Evolutionary conservation across 2,329 filamentous ascomycete species (phyloP), one percentile per base, ranked within the genome.

Genomic region (Ophiostoma sp.): DNA sequence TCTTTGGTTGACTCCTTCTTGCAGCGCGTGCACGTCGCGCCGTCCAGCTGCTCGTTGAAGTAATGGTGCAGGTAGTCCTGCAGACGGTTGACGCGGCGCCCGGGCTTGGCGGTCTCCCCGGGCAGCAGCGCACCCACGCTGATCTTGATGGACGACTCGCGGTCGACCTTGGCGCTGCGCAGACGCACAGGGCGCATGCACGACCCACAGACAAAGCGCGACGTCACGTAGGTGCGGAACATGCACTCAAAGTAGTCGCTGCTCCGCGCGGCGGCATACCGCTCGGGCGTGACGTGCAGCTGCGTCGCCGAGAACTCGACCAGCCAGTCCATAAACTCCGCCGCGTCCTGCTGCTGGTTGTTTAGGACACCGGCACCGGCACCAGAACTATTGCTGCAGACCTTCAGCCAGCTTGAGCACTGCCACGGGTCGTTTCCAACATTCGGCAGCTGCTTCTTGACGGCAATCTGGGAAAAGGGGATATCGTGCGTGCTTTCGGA

Each of bases 21-120:
- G 69, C 73, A 74, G 31, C 73, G 71, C 4, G 13, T 10, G 64
- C 72, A 72, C 36, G 2, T n/a, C 23, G 5, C 6, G 23, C 65
- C 20, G 65, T 48, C 39, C 36, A 44, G 36, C 36, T 44, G n/a
- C 35, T 67, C 65, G 65, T 67, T 48, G 4, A 67, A 67, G 65
- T 44, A 67, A 11, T 31, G n/a, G 11, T 1, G 8, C 0, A 67
- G 65, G 65, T 67, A 31, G 65, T 48, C 39, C 65, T 67, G 36
- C 36, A 67, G 65, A 11, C 33, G 35, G 3, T 27, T n/a, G 10
- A 54, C 20, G 31, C 31, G 39, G 7, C 20, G n/a, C 31, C 17
- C 44, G 17, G 44, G 5, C 27, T 6, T 33, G 31, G 10, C 31
- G 7, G 11, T n/a, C 36, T 20, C 39, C 3, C 31, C 20, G 13